phyloP scores from a whole-genome alignment of 805 yeast genomes.

The Metschnikowia gelsemii region DNA sequence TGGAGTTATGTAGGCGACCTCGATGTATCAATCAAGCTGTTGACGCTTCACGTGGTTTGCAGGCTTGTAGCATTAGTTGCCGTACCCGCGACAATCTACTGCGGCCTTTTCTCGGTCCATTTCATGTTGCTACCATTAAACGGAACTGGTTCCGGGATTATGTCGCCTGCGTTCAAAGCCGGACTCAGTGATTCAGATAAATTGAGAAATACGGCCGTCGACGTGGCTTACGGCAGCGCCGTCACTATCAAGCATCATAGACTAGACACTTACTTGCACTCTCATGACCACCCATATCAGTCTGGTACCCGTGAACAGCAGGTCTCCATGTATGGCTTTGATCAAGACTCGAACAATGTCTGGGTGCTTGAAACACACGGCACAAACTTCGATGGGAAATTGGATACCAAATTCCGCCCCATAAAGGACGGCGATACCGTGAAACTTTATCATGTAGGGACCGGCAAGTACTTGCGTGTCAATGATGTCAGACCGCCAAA shows the following conservation, averaged over 20 bases:
- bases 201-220: constrained; percentile 49
- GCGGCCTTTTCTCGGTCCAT: constrained; percentile 57
- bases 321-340: constrained; percentile 67
- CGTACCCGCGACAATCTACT: constrained; percentile 60
- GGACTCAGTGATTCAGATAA: constrained; percentile 46
- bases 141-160: constrained; percentile 60
- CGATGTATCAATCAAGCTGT: constrained; percentile 35
- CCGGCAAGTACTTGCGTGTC: constrained; percentile 69
- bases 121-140: constrained; percentile 43
- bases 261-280: constrained; percentile 76
- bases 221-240: constrained; percentile 68
- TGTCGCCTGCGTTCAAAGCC: constrained; percentile 69
- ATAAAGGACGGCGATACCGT: constrained; percentile 57
- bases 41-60: constrained; percentile 40
- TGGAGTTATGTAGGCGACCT: constrained; percentile 77
- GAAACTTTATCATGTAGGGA: constrained; percentile 65
- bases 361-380: constrained; percentile 63
- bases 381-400: constrained; percentile 39
- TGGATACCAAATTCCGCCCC: constrained; percentile 31
- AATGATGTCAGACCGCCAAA: constrained; percentile 80
- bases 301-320: constrained; percentile 74
- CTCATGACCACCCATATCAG: constrained; percentile 63
- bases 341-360: constrained; percentile 60
- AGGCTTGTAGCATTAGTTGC: constrained; percentile 45
- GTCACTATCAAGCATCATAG: constrained; percentile 69